These are phyloP conservation scores for Penicillium thymicola DNA, from an alignment of 2,329 filamentous ascomycete genomes.

Conservation along the genomic window DNA sequence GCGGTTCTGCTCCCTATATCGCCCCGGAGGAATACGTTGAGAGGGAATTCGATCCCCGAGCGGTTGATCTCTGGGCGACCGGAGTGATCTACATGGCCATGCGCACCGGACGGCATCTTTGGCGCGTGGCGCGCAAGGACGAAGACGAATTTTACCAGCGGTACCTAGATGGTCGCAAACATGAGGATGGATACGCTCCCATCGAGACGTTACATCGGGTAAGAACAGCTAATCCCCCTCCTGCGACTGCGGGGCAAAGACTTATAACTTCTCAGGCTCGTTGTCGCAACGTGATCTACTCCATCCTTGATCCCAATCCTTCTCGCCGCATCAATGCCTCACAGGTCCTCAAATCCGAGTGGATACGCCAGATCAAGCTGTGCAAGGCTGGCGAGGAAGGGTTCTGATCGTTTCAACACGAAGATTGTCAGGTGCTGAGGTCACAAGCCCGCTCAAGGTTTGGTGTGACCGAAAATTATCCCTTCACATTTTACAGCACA, in stretches of 20 bases:
- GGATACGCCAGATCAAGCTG: slow-evolving; percentile 95
- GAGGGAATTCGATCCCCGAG: slow-evolving; percentile 92
- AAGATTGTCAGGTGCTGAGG: slow-evolving; percentile 1
- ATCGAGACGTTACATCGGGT: slow-evolving; percentile 95
- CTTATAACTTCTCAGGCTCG: slow-evolving; percentile 63
- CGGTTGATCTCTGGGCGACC: slow-evolving; percentile 98
- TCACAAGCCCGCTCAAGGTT: background rate
- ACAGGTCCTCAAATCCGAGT: slow-evolving; percentile 96
- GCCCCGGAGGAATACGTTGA: slow-evolving; percentile 94
- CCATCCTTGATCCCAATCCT: slow-evolving; percentile 92
- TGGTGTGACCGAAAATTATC: slow-evolving; percentile 1
- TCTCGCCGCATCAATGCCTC: slow-evolving; percentile 88
- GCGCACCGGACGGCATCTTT: slow-evolving; percentile 91
- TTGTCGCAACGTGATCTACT: slow-evolving; percentile 98
- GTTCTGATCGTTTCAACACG: slow-evolving; percentile 52
- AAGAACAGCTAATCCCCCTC: slow-evolving; percentile 45
- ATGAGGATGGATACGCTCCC: slow-evolving; percentile 92
- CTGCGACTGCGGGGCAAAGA: slow-evolving; percentile 1
- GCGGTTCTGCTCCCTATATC: slow-evolving; percentile 95
- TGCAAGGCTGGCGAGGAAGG: slow-evolving; percentile 97
- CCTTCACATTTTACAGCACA: slow-evolving; percentile 6
- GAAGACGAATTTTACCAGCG: slow-evolving; percentile 97
- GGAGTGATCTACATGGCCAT: slow-evolving; percentile 99
- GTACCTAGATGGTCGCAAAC: slow-evolving; percentile 86
- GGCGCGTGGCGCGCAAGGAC: slow-evolving; percentile 94